These are phyloP conservation scores for Naganishia randhawae DNA, from an alignment of 768 basidiomycete species.

Conservation along the genomic window DNA sequence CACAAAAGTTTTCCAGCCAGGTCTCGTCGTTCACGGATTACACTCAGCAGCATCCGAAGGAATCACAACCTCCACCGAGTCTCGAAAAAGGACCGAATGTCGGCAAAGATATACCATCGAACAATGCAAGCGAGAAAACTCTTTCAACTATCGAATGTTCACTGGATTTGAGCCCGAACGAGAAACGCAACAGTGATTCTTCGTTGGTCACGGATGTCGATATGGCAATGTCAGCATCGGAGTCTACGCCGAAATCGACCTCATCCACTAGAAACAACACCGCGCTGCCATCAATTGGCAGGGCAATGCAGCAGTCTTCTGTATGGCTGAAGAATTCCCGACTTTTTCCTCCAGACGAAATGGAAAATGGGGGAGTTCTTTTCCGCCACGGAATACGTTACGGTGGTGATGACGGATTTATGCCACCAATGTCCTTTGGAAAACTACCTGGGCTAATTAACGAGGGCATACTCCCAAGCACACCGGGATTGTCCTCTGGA, in stretches of 20 bases:
- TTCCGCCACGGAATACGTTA: slow-evolving; percentile 28
- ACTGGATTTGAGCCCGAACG: not conserved
- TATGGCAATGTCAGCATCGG: not conserved
- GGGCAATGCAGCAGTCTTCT: slow-evolving; percentile 23
- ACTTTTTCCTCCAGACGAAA: not conserved
- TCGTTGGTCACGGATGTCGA: not conserved
- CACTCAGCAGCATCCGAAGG: not conserved
- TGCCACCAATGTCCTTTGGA: slow-evolving; percentile 27
- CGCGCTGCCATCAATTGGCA: slow-evolving; percentile 18
- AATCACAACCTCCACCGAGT: not conserved
- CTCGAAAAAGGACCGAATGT: not conserved
- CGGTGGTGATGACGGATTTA: slow-evolving; percentile 26
- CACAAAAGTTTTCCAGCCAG: not conserved
- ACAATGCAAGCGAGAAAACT: not conserved
- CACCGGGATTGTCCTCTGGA: slow-evolving; percentile 7
- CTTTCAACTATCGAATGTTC: not conserved
- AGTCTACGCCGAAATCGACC: not conserved
- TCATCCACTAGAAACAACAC: not conserved
- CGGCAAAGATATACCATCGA: not conserved
- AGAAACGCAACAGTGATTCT: not conserved
- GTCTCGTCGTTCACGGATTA: not conserved
- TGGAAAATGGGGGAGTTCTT: not conserved
- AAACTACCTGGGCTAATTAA: slow-evolving; percentile 24
- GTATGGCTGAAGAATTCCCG: slow-evolving; percentile 25
- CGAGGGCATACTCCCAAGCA: slow-evolving; percentile 24